Base-by-base conservation (phyloP, 202 grass and related monocot genomes). In the Carex arenaria region DNA sequence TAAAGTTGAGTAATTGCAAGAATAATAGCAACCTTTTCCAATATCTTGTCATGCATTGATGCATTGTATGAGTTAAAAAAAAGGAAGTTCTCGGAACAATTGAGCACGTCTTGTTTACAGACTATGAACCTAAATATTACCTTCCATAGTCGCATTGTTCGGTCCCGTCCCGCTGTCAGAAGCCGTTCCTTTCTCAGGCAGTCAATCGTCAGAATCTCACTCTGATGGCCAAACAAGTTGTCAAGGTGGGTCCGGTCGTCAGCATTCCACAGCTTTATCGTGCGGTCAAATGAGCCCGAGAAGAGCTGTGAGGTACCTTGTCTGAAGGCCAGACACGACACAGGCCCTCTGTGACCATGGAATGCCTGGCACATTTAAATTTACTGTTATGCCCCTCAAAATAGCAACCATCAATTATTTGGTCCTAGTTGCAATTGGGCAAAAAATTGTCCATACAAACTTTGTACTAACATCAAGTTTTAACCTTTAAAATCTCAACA, bases 141-240 rank as follows among this genome's bases (percentile, higher is more conserved):
- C 91, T 93, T 97, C 94, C 94, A 97, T 45, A 97, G 78, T 64
- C 92, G 91, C 89, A 97, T 97, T 74, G 94, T 97, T 5, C 91
- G 75, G 80, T 97, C 94, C 57, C 89, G 87, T 62, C 85, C 94
- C 28, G 88, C 89, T 60, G 94, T 97, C 32, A 97, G 81, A 87
- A 93, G 82, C 23, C 91, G 85, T 67, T 97, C 94, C 89, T 93
- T 97, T 69, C 70, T 79, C 65, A 91, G 80, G 71, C 91, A 90
- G 88, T 97, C 94, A 61, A 93, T 93, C 57, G 89, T 87, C 75
- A 97, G 67, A 22, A 97, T 91, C 81, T 97, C 94, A 75, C 87
- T 93, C 72, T 97, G 94, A 76, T 97, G 94, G 23, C 94, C 94
- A 54, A 88, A 91, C 67, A 97, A 79, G 78, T 92, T 93, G 79